Base-by-base conservation (phyloP, 2,329 filamentous ascomycete species). In the Onygena corvina region DNA sequence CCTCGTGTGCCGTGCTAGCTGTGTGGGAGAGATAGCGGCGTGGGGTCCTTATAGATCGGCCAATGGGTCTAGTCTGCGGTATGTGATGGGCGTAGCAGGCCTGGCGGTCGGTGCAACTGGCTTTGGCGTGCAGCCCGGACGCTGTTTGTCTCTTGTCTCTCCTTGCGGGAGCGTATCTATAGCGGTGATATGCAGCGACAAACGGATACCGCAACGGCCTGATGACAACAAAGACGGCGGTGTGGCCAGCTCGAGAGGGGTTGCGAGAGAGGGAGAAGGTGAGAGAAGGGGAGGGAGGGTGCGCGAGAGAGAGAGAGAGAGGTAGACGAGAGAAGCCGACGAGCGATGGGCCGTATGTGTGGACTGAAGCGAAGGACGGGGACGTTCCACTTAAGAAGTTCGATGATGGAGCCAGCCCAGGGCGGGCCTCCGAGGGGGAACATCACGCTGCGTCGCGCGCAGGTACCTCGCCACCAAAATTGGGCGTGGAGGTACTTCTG, bases 341-440 rank as follows among this genome's bases (percentile, higher is more conserved):
- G n/a, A n/a, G n/a, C n/a, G n/a, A n/a, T n/a, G n/a, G n/a, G n/a
- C n/a, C 16, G 4, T 36, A 18, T n/a, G 16, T 36, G 33, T n/a
- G 33, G 14, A 36, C 12, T 31, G 16, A 14, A 31, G 42, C 23
- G 42, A 46, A 46, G 42, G 36, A 40, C 36, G 36, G 36, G 36
- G 36, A 40, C 34, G 36, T 40, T 40, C 36, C 36, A 40, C 36
- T 40, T 40, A 40, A 40, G 36, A 40, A 40, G 36, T 40, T 23
- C n/a, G 36, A 40, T 40, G 36, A 40, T 23, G 20, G 20, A 40
- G 18, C 16, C n/a, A 38, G 34, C 34, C 20, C 36, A 40, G 36
- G 36, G 36, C 36, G 36, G 36, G 20, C 36, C 36, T 21, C 36
- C 34, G 34, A 38, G 34, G 34, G 30, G 36, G 20, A 21, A 40